phyloP scores from a whole-genome alignment of 2,329 filamentous ascomycete genomes.

The Aspergillus sp. region DNA sequence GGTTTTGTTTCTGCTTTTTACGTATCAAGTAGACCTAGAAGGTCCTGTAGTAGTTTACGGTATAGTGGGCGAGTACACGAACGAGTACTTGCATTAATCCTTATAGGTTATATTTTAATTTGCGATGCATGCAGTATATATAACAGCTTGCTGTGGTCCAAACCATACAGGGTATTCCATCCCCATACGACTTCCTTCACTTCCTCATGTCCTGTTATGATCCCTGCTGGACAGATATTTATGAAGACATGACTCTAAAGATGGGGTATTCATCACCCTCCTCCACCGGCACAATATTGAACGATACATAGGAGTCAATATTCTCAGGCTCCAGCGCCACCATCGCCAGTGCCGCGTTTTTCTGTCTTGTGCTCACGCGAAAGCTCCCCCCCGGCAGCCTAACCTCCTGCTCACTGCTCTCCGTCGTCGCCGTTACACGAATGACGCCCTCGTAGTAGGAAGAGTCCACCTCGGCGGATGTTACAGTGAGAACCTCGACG shows the following conservation, averaged over 20 bases:
- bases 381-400: not conserved
- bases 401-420: not conserved
- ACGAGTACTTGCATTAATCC: too few species aligned
- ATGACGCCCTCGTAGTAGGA: conserved; percentile 8
- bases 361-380: conserved; percentile 5
- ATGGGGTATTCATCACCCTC: conserved; percentile 1
- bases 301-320: conserved; percentile 11
- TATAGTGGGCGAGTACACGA: too few species aligned
- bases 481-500: conserved; percentile 4
- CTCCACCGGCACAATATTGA: conserved; percentile 8
- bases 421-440: conserved; percentile 1
- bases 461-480: not conserved
- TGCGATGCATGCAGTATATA: too few species aligned
- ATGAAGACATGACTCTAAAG: not conserved
- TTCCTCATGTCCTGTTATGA: too few species aligned
- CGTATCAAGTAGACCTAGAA: too few species aligned
- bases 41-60: too few species aligned
- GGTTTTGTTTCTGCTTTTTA: too few species aligned
- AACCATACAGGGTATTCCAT: too few species aligned
- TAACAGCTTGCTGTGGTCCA: too few species aligned
- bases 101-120: too few species aligned
- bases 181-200: too few species aligned
- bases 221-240: too few species aligned
- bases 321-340: conserved; percentile 9
- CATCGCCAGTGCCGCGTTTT: conserved; percentile 8